phyloP scores from a whole-genome alignment of 1,284 basidiomycete genomes.

The Puccinia hordei region DNA sequence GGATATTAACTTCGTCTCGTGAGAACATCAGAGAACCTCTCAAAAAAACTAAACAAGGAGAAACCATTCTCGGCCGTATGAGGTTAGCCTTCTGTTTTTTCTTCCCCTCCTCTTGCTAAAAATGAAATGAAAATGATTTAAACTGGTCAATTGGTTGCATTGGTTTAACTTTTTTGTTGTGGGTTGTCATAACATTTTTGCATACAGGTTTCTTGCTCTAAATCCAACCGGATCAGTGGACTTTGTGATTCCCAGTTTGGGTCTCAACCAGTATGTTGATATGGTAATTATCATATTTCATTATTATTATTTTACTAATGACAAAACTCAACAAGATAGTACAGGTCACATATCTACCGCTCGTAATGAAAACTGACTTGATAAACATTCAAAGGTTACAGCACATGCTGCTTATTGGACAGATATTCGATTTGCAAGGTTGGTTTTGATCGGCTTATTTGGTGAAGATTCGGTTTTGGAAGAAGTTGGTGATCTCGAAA shows the following conservation, averaged over 20 bases:
- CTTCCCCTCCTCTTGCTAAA: not conserved
- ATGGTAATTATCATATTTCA: constrained; percentile 32
- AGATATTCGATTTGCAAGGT: constrained; percentile 46
- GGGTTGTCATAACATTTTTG: not conserved
- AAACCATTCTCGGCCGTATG: constrained; percentile 16
- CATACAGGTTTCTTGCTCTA: constrained; percentile 40
- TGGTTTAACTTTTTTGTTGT: not conserved
- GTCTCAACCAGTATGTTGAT: constrained; percentile 49
- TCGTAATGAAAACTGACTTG: too few relatives aligned
- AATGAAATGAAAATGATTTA: not conserved
- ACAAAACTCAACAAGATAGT: not conserved
- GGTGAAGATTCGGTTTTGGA: constrained; percentile 27
- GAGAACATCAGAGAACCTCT: constrained; percentile 1
- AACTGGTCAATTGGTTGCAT: not conserved
- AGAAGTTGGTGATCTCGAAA: constrained; percentile 40
- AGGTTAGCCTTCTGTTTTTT: constrained; percentile 6
- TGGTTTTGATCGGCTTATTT: constrained; percentile 42
- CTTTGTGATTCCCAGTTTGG: constrained; percentile 48
- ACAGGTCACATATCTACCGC: not conserved
- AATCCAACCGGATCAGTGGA: constrained; percentile 49
- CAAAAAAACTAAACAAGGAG: constrained; percentile 27
- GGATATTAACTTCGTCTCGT: not conserved
- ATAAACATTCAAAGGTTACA: constrained; percentile 25
- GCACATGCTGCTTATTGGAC: constrained; percentile 50
- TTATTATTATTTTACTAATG: not conserved